Conservation (phyloP, 306 rosid genomes). For the Inga oerstediana region DNA sequence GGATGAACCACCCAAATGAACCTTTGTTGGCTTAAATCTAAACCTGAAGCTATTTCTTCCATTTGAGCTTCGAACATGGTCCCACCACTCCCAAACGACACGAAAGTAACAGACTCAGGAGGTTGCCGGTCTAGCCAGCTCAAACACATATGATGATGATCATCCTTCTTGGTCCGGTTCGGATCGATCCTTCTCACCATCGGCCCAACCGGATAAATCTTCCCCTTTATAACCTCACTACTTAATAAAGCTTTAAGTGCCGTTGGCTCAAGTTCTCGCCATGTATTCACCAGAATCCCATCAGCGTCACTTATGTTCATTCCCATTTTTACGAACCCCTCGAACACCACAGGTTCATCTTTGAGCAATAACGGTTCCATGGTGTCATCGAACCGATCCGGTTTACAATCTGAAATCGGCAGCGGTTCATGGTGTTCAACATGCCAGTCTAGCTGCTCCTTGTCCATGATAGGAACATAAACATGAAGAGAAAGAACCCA, state of each 20-base stretch:
- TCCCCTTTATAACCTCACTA: background rate
- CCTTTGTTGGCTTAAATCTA: background rate
- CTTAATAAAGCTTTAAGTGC: conserved; percentile 10
- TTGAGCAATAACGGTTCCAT: too few species aligned
- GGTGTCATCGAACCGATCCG: too few species aligned
- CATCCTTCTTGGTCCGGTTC: background rate
- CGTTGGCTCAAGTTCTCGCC: conserved; percentile 38
- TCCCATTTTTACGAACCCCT: too few species aligned
- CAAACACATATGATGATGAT: background rate
- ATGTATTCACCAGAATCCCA: conserved; percentile 45
- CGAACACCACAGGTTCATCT: too few species aligned
- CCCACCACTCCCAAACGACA: background rate
- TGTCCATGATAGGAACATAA: background rate
- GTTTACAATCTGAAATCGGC: too few species aligned
- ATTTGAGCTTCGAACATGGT: background rate
- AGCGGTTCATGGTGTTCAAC: background rate
- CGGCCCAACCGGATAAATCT: conserved; percentile 51
- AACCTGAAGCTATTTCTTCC: background rate
- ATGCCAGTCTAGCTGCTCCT: background rate
- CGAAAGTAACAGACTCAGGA: background rate
- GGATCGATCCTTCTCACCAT: background rate
- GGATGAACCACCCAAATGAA: background rate
- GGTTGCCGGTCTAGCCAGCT: background rate
- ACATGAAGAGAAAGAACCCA: background rate
- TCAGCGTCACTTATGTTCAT: conserved; percentile 2